Evolutionary conservation across 2,329 filamentous ascomycete species (phyloP).

Genomic region (Ascosphaera aggregata): DNA sequence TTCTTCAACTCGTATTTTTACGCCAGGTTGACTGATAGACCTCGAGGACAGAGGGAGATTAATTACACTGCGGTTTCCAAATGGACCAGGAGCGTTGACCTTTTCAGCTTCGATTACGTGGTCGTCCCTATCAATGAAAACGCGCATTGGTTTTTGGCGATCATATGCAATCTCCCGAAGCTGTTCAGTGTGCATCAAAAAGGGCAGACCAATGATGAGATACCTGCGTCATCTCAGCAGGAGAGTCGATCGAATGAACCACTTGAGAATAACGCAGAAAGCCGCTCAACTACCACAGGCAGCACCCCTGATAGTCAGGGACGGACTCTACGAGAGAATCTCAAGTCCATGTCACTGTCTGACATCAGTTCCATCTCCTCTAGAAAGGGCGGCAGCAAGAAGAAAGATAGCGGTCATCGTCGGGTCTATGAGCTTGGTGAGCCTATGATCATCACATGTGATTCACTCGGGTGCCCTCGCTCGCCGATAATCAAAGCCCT

Average conservation of each 20-base stretch:
- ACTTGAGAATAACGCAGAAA: constrained; percentile 1
- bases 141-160: constrained; percentile 80
- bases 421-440: constrained; percentile 23
- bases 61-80: constrained; percentile 67
- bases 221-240: neutral
- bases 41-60: constrained; percentile 32
- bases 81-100: constrained; percentile 70
- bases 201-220: neutral
- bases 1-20: constrained; percentile 93
- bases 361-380: constrained; percentile 2
- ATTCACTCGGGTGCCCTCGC: constrained; percentile 52
- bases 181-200: constrained; percentile 1
- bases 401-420: neutral
- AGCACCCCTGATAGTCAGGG: neutral
- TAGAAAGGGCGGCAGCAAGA: neutral
- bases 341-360: constrained; percentile 1
- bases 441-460: constrained; percentile 61
- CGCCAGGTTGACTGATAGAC: constrained; percentile 41
- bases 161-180: constrained; percentile 69
- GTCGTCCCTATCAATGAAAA: constrained; percentile 79
- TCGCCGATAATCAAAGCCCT: constrained; percentile 40
- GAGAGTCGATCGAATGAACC: neutral
- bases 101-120: constrained; percentile 72
- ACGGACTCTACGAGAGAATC: constrained; percentile 3
- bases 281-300: neutral